Evolutionary conservation across 1,284 basidiomycete species (phyloP).

Genomic region (Gymnopus androsaceus): DNA sequence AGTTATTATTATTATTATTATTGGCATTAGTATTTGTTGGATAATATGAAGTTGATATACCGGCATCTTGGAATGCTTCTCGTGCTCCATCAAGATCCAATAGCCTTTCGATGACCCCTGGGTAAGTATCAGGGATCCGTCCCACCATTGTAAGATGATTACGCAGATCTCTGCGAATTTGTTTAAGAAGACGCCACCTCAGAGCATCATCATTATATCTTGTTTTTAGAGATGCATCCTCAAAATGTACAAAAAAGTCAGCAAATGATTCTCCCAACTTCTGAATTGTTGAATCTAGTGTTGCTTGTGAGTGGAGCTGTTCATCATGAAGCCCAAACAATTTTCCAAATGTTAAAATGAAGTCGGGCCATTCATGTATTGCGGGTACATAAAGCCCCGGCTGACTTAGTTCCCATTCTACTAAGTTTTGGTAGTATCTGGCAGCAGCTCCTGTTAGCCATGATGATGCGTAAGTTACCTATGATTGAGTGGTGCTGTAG

Average conservation of each 20-base stretch:
- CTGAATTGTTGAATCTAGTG: no score
- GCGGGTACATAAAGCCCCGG: no score
- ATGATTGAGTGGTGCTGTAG: no score
- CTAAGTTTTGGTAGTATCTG: no score
- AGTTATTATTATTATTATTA: background rate
- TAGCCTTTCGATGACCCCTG: background rate
- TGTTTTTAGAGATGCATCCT: background rate
- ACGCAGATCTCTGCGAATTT: background rate
- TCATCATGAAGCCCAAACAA: constrained; percentile 3
- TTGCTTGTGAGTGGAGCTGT: background rate
- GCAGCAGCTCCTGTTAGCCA: no score
- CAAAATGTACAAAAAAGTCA: constrained; percentile 2
- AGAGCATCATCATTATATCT: background rate
- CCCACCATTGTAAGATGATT: background rate
- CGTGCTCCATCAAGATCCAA: background rate
- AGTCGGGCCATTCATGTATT: background rate
- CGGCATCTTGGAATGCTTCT: background rate
- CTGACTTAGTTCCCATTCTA: no score
- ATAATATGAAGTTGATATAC: background rate
- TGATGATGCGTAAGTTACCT: no score
- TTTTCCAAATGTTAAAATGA: background rate
- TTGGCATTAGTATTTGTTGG: background rate
- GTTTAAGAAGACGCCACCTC: background rate
- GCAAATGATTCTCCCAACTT: background rate
- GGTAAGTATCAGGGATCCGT: background rate